Percentiles rank a stretch among this genome's conserved stretches.
Evolutionary conservation across 2,329 filamentous ascomycete genomes (phyloP).

Genomic region (Pseudopyricularia cyperi): DNA sequence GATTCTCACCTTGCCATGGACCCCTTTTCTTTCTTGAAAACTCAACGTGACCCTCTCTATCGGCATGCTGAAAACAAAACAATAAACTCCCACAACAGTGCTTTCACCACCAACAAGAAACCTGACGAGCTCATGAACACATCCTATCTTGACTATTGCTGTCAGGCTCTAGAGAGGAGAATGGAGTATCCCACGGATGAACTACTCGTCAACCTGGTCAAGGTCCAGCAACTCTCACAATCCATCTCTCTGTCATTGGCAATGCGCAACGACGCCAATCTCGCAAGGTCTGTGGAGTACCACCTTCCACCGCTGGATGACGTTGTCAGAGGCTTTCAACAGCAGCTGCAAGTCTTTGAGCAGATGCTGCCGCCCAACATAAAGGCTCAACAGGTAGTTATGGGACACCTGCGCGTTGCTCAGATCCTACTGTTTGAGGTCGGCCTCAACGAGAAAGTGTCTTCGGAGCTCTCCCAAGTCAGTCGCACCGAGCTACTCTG

Average conservation of each 20-base stretch:
- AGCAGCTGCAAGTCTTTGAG: conserved; percentile 23
- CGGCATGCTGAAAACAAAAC: no score
- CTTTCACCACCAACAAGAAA: conserved; percentile 25
- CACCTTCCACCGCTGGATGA: conserved; percentile 21
- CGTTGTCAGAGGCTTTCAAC: conserved; percentile 28
- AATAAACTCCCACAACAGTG: conserved; percentile 6
- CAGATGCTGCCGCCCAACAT: conserved; percentile 4
- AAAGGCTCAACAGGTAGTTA: conserved; percentile 14
- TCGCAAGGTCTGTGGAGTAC: background rate
- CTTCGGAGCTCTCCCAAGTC: conserved; percentile 17
- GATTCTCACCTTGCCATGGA: no score
- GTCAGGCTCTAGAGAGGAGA: conserved; percentile 24
- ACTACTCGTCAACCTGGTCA: conserved; percentile 30
- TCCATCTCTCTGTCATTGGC: conserved; percentile 27
- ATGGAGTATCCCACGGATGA: conserved; percentile 29
- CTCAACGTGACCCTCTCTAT: no score
- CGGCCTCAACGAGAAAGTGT: conserved; percentile 25
- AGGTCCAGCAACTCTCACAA: conserved; percentile 33
- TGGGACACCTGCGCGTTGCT: conserved; percentile 28
- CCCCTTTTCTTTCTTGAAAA: no score
- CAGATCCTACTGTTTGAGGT: conserved; percentile 34
- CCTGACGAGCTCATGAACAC: conserved; percentile 35
- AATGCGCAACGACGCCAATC: conserved; percentile 15
- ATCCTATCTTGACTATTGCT: conserved; percentile 27
- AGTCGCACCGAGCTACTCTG: conserved; percentile 27